Base-by-base conservation (phyloP, 176 grass and related monocot species). In the Saccharum spontaneum region DNA sequence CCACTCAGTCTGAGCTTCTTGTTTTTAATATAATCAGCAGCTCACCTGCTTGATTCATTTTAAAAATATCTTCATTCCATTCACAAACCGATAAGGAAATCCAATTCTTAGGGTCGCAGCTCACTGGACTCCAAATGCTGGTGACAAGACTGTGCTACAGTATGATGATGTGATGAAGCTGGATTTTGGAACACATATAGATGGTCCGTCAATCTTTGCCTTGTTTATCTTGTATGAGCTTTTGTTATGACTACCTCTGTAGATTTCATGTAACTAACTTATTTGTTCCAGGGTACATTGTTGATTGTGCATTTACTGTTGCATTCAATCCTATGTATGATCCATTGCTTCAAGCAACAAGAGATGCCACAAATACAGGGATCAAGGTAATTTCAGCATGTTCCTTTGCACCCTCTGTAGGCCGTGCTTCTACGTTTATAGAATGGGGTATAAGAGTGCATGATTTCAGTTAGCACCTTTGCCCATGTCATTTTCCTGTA, bases 81-180 rank as follows among this genome's bases (percentile, higher is more conserved):
- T 69, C 67, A 38, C 54, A 83, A 83, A 41, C 79, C 31, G 79
- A 62, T 30, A 20, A 30, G 22, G 23, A 83, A 62, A 70, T 4
- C 43, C 37, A 52, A 71, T 87, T 78, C 69, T 69, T 84, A 98
- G 97, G 97, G 97, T 99, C 60, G 97, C 93, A 83, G 93, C 97
- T 73, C 97, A 99, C 74, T 99, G 97, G 97, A 96, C 97, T 71
- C 97, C 97, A 39, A 99, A 99, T 85, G 83, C 97, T 86, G 97
- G 97, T 79, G 93, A 99, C 84, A 95, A 92, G 88, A 95, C 97
- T 82, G 91, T 94, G 31, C 85, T 99, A 24, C 97, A 94, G 68
- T 99, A 96, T 73, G 93, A 99, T 89, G 97, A 99, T 89, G 97
- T 99, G 79, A 99, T 99, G 97, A 99, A 99, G 79, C 77, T 99